Percentiles rank a stretch among this genome's conserved stretches.
Conservation (phyloP, 2,329 filamentous ascomycete species). For the Emergomyces pasteurianus region DNA sequence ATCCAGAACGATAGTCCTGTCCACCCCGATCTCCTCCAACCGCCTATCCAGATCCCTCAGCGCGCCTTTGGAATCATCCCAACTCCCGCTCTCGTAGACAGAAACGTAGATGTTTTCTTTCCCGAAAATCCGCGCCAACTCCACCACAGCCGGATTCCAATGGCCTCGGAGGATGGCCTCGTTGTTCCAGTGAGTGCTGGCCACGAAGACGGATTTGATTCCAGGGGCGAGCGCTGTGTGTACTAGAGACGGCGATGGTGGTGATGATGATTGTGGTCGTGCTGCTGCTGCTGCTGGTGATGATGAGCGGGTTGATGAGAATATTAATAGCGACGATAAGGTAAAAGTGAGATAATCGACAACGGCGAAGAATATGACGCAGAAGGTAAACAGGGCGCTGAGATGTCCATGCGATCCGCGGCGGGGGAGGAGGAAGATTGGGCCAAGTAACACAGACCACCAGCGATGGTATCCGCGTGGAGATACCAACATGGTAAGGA, state of each 20-base stretch:
- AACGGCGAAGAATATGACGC: not conserved
- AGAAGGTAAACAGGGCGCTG: not conserved
- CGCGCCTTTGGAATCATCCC: slow-evolving; percentile 54
- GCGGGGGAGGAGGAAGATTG: not conserved
- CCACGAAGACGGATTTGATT: slow-evolving; percentile 45
- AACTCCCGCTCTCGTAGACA: slow-evolving; percentile 57
- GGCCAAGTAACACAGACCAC: not conserved
- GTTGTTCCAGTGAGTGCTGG: slow-evolving; percentile 58
- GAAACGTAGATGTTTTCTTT: slow-evolving; percentile 55
- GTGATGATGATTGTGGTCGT: not conserved
- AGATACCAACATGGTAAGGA: slow-evolving; percentile 1
- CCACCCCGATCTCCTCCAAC: slow-evolving; percentile 42
- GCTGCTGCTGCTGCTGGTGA: not conserved
- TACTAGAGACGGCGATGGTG: no score
- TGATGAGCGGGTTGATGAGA: not conserved
- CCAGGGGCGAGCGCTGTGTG: not conserved
- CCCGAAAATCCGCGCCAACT: slow-evolving; percentile 46
- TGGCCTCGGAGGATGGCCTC: slow-evolving; percentile 47
- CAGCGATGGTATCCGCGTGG: slow-evolving; percentile 1
- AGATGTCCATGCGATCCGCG: not conserved
- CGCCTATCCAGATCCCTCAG: slow-evolving; percentile 45
- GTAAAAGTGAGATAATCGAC: not conserved
- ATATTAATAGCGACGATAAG: not conserved
- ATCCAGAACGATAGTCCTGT: slow-evolving; percentile 46
- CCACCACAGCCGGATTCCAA: slow-evolving; percentile 51